phyloP scores from a whole-genome alignment of 805 yeast genomes.

The Jamesozyma jinghongensis region DNA sequence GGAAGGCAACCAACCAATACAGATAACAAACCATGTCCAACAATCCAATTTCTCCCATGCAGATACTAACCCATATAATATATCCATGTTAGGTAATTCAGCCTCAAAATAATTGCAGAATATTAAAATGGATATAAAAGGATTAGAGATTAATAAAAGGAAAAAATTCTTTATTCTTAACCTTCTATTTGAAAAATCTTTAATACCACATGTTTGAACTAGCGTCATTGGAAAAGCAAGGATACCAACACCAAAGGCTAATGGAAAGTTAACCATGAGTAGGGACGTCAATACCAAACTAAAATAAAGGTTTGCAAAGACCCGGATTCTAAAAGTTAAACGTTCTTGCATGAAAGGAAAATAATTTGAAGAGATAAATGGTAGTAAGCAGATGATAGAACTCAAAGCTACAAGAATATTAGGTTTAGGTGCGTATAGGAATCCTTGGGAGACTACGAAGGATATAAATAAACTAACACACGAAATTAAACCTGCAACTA shows the following conservation, averaged over 20 bases:
- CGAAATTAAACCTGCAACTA: constrained; percentile 16
- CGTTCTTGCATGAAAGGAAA: constrained; percentile 7
- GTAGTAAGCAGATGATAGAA: constrained; percentile 1
- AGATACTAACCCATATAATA: constrained; percentile 45
- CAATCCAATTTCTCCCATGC: constrained; percentile 64
- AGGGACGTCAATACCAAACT: constrained; percentile 65
- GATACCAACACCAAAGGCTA: constrained; percentile 64
- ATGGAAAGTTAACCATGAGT: constrained; percentile 74
- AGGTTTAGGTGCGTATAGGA: constrained; percentile 11
- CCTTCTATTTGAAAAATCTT: neutral
- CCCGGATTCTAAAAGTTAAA: constrained; percentile 29
- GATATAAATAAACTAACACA: constrained; percentile 29
- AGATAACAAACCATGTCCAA: constrained; percentile 77
- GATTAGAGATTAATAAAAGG: constrained; percentile 41
- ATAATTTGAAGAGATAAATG: neutral
- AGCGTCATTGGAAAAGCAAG: constrained; percentile 69
- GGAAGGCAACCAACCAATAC: constrained; percentile 72
- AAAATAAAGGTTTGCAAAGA: constrained; percentile 47
- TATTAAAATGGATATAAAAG: constrained; percentile 35
- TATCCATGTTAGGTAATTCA: constrained; percentile 28
- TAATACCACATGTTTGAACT: constrained; percentile 23
- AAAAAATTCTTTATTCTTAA: constrained; percentile 23
- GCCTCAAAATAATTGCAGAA: constrained; percentile 28
- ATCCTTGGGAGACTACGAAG: constrained; percentile 9
- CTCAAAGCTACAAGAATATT: constrained; percentile 12